Evolutionary conservation across 73 alveolate species (phyloP).

Genomic region (Paramecium caudatum): DNA sequence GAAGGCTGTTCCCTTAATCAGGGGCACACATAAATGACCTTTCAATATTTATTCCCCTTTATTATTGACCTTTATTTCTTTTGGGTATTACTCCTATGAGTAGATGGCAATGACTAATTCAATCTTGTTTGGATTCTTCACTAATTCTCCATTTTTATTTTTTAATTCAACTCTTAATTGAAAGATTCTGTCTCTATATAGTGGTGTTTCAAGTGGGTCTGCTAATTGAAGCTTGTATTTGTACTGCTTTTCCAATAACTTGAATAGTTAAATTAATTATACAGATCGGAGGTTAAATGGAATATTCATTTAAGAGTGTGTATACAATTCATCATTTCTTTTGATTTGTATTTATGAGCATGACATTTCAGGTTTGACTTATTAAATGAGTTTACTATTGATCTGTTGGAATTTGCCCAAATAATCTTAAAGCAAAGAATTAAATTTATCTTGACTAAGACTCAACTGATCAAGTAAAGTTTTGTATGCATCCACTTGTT

Average conservation of each 20-base stretch:
- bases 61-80: slow-evolving; percentile 63
- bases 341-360: slow-evolving; percentile 28
- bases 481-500: slow-evolving; percentile 63
- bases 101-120: slow-evolving; percentile 37
- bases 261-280: neutral
- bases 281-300: slow-evolving; percentile 54
- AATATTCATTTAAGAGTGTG: slow-evolving; percentile 40
- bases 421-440: slow-evolving; percentile 11
- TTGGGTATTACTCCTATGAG: slow-evolving; percentile 51
- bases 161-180: slow-evolving; percentile 43
- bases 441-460: slow-evolving; percentile 34
- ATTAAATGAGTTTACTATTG: neutral
- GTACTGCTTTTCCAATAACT: slow-evolving; percentile 56
- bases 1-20: slow-evolving; percentile 50
- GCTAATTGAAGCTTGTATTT: slow-evolving; percentile 25
- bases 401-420: slow-evolving; percentile 31
- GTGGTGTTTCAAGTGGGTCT: slow-evolving; percentile 63
- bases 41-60: slow-evolving; percentile 52
- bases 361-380: neutral
- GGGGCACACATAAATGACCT: slow-evolving; percentile 60
- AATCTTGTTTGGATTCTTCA: slow-evolving; percentile 50
- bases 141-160: slow-evolving; percentile 21
- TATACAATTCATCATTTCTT: slow-evolving; percentile 67
- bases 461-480: slow-evolving; percentile 43
- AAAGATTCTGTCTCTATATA: slow-evolving; percentile 53